These are phyloP conservation scores for Gloeophyllum trabeum DNA, from an alignment of 768 basidiomycete genomes.

Conservation along the genomic window DNA sequence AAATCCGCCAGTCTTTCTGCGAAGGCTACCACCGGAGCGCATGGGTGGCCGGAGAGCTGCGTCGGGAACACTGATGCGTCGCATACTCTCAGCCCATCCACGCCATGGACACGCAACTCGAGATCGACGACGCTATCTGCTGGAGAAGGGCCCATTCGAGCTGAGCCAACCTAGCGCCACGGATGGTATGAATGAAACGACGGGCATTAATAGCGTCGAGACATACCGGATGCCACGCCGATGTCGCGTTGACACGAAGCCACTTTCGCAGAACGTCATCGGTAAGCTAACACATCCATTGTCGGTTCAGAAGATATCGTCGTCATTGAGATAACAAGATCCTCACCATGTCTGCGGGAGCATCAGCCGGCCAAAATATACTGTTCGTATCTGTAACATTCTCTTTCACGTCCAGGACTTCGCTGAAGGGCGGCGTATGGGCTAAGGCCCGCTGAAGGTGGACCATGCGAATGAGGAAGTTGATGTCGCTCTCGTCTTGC, in stretches of 20 bases:
- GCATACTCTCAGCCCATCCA: constrained; percentile 1
- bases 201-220: background rate
- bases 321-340: background rate
- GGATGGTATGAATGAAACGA: background rate
- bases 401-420: constrained; percentile 3
- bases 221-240: background rate
- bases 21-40: background rate
- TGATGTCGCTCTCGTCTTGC: constrained; percentile 5
- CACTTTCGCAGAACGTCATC: background rate
- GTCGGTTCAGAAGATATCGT: background rate
- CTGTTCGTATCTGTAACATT: constrained; percentile 4
- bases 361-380: constrained; percentile 8
- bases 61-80: constrained; percentile 6
- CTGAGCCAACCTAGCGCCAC: background rate
- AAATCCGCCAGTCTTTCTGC: background rate
- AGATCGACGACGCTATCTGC: background rate
- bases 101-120: background rate
- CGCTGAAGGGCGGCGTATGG: constrained; percentile 6
- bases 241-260: background rate
- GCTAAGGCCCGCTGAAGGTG: constrained; percentile 5
- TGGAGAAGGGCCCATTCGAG: background rate
- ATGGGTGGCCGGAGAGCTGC: constrained; percentile 4
- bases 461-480: constrained; percentile 7
- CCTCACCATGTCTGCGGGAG: constrained; percentile 7
- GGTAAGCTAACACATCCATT: background rate